A percentile compares a stretch with the other conserved stretches of the same genome.
Evolutionary conservation across 2,329 filamentous ascomycete genomes (phyloP).

Genomic region (Colletotrichum sp.): DNA sequence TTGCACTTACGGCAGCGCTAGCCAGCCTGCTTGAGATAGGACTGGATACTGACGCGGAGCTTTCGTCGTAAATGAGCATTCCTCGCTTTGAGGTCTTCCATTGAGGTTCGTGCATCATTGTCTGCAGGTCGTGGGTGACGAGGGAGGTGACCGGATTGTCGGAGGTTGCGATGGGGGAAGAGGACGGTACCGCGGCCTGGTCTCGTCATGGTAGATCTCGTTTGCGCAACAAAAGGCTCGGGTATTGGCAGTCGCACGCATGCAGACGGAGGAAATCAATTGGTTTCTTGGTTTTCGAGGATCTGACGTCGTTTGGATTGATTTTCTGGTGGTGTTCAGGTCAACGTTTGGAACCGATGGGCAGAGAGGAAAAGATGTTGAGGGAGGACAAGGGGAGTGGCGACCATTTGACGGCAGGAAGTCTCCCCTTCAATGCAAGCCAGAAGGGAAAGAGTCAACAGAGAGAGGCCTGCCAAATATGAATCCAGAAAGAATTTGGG

Average conservation of each 20-base stretch:
- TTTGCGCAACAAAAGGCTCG: background rate
- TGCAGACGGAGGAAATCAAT: background rate
- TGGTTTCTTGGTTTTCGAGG: background rate
- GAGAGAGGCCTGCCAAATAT: too few species aligned
- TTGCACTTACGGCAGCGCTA: too few species aligned
- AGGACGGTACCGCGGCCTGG: background rate
- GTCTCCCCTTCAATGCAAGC: background rate
- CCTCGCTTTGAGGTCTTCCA: background rate
- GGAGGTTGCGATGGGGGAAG: background rate
- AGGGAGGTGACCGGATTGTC: background rate
- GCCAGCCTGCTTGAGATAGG: background rate
- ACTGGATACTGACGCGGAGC: background rate
- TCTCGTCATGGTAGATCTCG: background rate
- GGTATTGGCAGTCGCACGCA: background rate
- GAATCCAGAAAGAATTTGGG: too few species aligned
- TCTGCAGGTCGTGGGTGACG: background rate
- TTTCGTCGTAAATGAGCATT: background rate
- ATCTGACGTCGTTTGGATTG: background rate
- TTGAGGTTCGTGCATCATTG: background rate
- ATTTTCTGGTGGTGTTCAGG: background rate
- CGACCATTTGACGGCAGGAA: too few species aligned
- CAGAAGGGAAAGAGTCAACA: too few species aligned
- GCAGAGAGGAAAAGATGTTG: background rate
- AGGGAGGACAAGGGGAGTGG: background rate
- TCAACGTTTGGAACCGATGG: background rate